Percentiles rank a stretch among this genome's conserved stretches.
These are phyloP conservation scores for Arabis alpina DNA, from an alignment of 345 rosid genomes.

Conservation along the genomic window DNA sequence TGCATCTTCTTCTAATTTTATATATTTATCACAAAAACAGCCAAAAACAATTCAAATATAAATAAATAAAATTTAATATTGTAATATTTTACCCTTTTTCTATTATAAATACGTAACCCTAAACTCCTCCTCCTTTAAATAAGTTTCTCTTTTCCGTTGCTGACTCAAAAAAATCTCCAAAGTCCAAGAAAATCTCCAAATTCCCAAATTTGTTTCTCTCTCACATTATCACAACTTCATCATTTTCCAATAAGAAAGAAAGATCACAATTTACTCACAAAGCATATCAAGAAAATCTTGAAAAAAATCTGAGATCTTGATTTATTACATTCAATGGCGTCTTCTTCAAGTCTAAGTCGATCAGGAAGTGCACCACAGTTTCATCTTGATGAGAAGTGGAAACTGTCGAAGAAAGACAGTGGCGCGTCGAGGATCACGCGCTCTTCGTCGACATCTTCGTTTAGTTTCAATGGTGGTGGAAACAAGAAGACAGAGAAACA, in stretches of 20 bases:
- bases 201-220: constrained; percentile 31
- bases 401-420: constrained; percentile 58
- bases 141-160: constrained; percentile 18
- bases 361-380: constrained; percentile 50
- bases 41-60: constrained; percentile 11
- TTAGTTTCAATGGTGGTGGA: constrained; percentile 2
- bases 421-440: constrained; percentile 59
- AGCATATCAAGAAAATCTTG: no score
- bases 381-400: constrained; percentile 66
- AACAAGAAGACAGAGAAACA: constrained; percentile 36
- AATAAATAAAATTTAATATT: neutral
- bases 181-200: constrained; percentile 32
- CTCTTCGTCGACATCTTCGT: constrained; percentile 49
- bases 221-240: neutral
- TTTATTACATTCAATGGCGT: constrained; percentile 46
- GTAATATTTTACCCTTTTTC: no score
- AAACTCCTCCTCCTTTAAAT: neutral
- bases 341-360: constrained; percentile 35
- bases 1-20: constrained; percentile 35
- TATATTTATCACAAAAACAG: constrained; percentile 24
- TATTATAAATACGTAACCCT: constrained; percentile 54
- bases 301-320: constrained; percentile 13
- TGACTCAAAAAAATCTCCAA: constrained; percentile 35
- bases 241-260: constrained; percentile 8
- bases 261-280: no score